These are phyloP conservation scores for Echeveria elegans DNA, from an alignment of 164 flowering plant genomes.

Conservation along the genomic window DNA sequence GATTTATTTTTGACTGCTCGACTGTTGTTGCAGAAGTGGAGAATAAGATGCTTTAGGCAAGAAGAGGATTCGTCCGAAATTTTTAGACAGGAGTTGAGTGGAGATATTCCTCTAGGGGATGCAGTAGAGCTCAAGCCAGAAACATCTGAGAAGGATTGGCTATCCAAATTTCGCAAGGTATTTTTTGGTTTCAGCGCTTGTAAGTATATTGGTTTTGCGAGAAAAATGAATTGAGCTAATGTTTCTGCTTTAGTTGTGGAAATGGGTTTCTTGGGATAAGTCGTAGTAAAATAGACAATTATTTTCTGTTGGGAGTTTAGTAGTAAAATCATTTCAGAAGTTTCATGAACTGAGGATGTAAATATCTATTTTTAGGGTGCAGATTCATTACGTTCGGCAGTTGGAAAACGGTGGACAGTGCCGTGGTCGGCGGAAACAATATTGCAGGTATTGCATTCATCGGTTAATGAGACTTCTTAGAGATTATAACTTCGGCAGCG, in stretches of 20 bases:
- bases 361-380: slow-evolving; percentile 42
- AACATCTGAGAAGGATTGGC: slow-evolving; percentile 28
- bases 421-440: slow-evolving; percentile 95
- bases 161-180: slow-evolving; percentile 37
- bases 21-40: too few relatives aligned
- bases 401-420: slow-evolving; percentile 71
- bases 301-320: background rate
- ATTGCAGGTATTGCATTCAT: slow-evolving; percentile 37
- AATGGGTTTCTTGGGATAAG: background rate
- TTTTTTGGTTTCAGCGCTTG: too few relatives aligned
- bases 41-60: slow-evolving; percentile 53
- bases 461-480: background rate
- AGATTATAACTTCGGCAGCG: background rate
- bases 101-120: slow-evolving; percentile 31
- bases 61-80: slow-evolving; percentile 36
- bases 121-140: slow-evolving; percentile 20
- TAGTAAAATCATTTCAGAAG: background rate
- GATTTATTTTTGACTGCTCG: slow-evolving; percentile 13
- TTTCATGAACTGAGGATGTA: background rate
- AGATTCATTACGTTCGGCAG: slow-evolving; percentile 32
- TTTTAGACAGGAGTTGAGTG: slow-evolving; percentile 25
- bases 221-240: too few relatives aligned
- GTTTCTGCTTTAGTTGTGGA: too few relatives aligned
- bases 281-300: background rate
- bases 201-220: too few relatives aligned